A percentile compares a stretch with the other conserved stretches of the same genome.
Evolutionary conservation across 768 basidiomycete genomes (phyloP).

Genomic region (Kwoniella botswanensis): DNA sequence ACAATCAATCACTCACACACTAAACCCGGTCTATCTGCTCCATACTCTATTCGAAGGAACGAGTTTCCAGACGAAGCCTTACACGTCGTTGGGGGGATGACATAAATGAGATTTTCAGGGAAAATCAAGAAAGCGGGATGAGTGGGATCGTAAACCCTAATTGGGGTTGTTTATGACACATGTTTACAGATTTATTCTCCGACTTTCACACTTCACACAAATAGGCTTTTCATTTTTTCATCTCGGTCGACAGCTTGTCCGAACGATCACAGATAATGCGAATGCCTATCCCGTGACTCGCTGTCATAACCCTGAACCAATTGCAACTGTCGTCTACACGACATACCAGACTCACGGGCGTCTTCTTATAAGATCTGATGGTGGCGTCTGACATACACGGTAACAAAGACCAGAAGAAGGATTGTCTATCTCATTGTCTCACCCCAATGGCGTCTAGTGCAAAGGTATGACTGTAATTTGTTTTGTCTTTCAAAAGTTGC

Average conservation of each 20-base stretch:
- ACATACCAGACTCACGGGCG: too few relatives aligned
- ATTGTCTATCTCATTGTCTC: not conserved
- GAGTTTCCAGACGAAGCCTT: not conserved
- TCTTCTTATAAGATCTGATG: not conserved
- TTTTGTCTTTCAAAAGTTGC: not conserved
- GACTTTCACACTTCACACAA: not conserved
- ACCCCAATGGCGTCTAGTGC: not conserved
- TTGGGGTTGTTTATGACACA: not conserved
- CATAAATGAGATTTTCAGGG: constrained; percentile 4
- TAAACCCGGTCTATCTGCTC: too few relatives aligned
- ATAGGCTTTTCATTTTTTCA: not conserved
- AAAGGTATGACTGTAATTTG: not conserved
- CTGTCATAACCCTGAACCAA: not conserved
- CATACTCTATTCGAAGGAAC: not conserved
- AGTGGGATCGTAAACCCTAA: not conserved
- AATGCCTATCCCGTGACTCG: not conserved
- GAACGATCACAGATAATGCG: not conserved
- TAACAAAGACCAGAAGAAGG: not conserved
- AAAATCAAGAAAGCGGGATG: not conserved
- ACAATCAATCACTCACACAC: too few relatives aligned
- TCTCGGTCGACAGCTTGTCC: not conserved
- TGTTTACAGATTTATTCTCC: not conserved
- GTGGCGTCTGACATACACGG: not conserved
- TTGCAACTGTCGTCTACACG: not conserved
- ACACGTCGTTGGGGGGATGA: not conserved